Conservation (phyloP, 1,139 yeast genomes). For the Saccharomyces hybrid region DNA sequence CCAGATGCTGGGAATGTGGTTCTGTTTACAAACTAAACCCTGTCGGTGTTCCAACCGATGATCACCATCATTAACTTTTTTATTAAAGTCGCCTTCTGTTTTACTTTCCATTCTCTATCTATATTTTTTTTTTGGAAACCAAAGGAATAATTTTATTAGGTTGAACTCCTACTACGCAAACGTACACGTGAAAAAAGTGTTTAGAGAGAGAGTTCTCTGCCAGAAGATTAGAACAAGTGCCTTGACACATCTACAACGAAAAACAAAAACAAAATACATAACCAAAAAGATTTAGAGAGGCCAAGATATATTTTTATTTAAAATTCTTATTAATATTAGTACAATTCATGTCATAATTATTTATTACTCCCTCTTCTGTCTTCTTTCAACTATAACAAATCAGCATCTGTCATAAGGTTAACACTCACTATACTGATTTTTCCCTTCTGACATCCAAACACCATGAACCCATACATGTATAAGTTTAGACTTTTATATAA, state of each 20-base stretch:
- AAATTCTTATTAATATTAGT: not conserved
- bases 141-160: not conserved
- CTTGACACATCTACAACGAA: not conserved
- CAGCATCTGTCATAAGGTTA: too few relatives aligned
- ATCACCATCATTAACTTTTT: slow-evolving; percentile 23
- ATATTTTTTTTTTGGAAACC: not conserved
- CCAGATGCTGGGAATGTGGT: slow-evolving; percentile 99
- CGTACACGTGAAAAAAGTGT: too few relatives aligned
- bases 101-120: too few relatives aligned
- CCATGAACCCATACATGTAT: too few relatives aligned
- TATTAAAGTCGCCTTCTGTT: not conserved
- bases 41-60: slow-evolving; percentile 73
- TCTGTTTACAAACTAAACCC: slow-evolving; percentile 84
- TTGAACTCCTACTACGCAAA: too few relatives aligned
- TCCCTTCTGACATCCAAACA: too few relatives aligned
- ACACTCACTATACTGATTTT: too few relatives aligned
- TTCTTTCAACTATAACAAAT: too few relatives aligned
- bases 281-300: not conserved
- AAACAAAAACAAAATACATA: not conserved
- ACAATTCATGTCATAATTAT: not conserved
- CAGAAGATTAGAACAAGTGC: not conserved
- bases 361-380: too few relatives aligned
- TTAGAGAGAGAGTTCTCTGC: not conserved
- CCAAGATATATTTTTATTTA: not conserved
- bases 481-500: too few relatives aligned